These are phyloP conservation scores for Trichoderma pleuroti DNA, from an alignment of 2,329 filamentous ascomycete species.

Conservation along the genomic window DNA sequence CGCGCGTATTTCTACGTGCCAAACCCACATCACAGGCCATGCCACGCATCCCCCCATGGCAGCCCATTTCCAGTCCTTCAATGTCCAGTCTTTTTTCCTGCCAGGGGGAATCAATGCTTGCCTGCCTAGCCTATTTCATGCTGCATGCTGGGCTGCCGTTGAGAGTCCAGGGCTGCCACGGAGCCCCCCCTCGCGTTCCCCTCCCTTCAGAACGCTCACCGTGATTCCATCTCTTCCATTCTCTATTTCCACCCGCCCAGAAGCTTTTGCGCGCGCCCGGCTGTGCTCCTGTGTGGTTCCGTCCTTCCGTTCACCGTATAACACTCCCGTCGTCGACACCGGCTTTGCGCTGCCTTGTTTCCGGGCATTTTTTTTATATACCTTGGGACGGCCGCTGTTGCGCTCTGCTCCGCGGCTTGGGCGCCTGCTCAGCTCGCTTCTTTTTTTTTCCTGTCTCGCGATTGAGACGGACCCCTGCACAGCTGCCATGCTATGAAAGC, in stretches of 20 bases:
- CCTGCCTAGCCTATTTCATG: constrained; percentile 17
- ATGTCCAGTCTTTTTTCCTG: constrained; percentile 10
- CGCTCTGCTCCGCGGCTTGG: background rate
- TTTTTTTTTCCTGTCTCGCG: constrained; percentile 2
- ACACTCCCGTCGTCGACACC: background rate
- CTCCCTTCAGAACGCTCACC: constrained; percentile 15
- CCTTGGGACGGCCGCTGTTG: background rate
- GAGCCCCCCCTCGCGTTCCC: constrained; percentile 14
- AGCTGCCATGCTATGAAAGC: constrained; percentile 17
- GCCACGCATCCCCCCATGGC: constrained; percentile 1
- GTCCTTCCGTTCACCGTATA: background rate
- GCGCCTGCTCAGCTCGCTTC: constrained; percentile 11
- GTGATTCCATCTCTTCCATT: constrained; percentile 12
- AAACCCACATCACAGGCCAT: constrained; percentile 8
- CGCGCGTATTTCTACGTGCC: background rate
- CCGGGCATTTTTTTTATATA: background rate
- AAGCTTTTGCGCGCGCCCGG: background rate
- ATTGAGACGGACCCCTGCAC: constrained; percentile 19
- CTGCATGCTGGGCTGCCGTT: constrained; percentile 12
- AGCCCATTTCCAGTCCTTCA: constrained; percentile 13
- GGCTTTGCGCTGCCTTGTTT: background rate
- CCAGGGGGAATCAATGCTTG: constrained; percentile 13
- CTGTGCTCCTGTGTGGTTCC: background rate
- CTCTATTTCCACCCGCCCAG: background rate
- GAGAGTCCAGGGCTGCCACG: constrained; percentile 1